Conservation (phyloP, 176 grass and related monocot species). For the Aegilops longissima region DNA sequence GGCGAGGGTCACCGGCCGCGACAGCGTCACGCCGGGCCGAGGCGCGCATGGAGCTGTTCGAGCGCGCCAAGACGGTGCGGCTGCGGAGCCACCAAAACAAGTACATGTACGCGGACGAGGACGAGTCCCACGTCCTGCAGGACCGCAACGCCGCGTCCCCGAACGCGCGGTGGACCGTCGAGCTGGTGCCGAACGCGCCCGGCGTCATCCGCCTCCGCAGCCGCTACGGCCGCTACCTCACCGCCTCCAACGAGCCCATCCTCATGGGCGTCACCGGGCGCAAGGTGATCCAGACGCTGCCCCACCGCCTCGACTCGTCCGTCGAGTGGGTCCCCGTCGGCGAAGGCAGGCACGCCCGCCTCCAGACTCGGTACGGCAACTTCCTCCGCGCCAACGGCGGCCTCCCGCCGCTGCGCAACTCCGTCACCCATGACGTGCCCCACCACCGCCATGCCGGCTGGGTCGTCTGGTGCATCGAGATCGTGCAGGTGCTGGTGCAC, state of each 20-base stretch:
- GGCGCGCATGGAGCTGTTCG: slow-evolving; percentile 71
- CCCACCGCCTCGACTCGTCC: slow-evolving; percentile 72
- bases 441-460: slow-evolving; percentile 57
- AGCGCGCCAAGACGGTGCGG: slow-evolving; percentile 64
- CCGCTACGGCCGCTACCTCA: slow-evolving; percentile 80
- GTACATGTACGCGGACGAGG: slow-evolving; percentile 77
- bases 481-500: slow-evolving; percentile 43
- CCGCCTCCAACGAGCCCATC: slow-evolving; percentile 80
- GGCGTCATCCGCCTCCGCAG: slow-evolving; percentile 69
- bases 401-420: slow-evolving; percentile 71
- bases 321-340: slow-evolving; percentile 72
- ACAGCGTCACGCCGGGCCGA: too few species aligned
- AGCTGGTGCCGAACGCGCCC: slow-evolving; percentile 38
- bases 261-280: slow-evolving; percentile 50
- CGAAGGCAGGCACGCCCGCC: slow-evolving; percentile 39
- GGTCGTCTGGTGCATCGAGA: slow-evolving; percentile 77
- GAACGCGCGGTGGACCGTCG: slow-evolving; percentile 69
- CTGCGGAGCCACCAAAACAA: slow-evolving; percentile 81
- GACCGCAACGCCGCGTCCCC: slow-evolving; percentile 61
- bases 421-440: slow-evolving; percentile 66
- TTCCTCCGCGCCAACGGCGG: slow-evolving; percentile 71
- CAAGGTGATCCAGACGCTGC: slow-evolving; percentile 70
- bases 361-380: slow-evolving; percentile 69
- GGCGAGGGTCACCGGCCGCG: not conserved
- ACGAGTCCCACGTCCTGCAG: slow-evolving; percentile 69